These are phyloP conservation scores for Serendipita vermifera DNA, from an alignment of 768 basidiomycete genomes.

Conservation along the genomic window DNA sequence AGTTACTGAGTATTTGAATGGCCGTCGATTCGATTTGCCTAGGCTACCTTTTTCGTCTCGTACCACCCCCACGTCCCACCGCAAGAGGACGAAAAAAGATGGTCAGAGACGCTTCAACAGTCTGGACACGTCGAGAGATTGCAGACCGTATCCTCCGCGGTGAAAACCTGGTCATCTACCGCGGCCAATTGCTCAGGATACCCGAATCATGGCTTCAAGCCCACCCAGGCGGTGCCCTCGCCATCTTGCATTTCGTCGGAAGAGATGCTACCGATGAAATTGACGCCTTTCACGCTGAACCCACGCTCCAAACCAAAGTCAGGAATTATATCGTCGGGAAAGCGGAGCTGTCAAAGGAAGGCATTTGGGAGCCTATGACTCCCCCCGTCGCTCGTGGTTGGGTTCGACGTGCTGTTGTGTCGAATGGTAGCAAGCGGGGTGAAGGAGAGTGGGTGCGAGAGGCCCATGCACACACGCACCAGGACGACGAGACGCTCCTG, in stretches of 20 bases:
- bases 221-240: conserved; percentile 82
- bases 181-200: conserved; percentile 48
- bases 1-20: too few relatives aligned
- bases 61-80: too few relatives aligned
- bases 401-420: conserved; percentile 35
- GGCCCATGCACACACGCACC: conserved; percentile 32
- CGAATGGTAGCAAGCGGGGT: conserved; percentile 34
- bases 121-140: conserved; percentile 43
- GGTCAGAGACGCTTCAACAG: too few relatives aligned
- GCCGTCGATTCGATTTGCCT: too few relatives aligned
- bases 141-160: conserved; percentile 62
- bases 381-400: conserved; percentile 82
- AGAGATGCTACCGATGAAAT: conserved; percentile 93
- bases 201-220: conserved; percentile 63
- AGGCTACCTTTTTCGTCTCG: too few relatives aligned
- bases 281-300: conserved; percentile 66
- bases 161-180: conserved; percentile 62
- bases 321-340: conserved; percentile 54
- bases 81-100: too few relatives aligned
- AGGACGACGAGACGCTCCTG: conserved; percentile 15
- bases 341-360: conserved; percentile 38
- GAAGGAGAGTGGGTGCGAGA: conserved; percentile 47
- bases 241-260: conserved; percentile 89
- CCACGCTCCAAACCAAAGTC: conserved; percentile 20
- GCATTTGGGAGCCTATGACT: conserved; percentile 57